Percentiles rank a stretch among this genome's conserved stretches.
Evolutionary conservation across 306 rosid genomes (phyloP).

Genomic region (Myrica gale): DNA sequence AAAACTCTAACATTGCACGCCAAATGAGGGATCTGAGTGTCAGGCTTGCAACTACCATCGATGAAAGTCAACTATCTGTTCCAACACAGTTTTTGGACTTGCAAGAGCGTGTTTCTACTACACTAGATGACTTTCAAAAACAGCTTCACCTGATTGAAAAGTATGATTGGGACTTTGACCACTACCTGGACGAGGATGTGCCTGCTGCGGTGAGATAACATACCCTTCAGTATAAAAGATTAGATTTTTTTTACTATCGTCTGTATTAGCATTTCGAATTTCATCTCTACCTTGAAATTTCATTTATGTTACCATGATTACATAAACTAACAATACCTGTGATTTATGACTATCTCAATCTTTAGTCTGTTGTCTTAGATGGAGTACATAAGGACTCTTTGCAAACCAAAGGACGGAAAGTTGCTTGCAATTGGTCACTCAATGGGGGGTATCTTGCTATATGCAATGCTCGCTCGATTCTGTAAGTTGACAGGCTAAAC

Average conservation of each 20-base stretch:
- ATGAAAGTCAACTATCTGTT: constrained; percentile 39
- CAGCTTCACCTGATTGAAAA: constrained; percentile 46
- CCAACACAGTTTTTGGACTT: constrained; percentile 43
- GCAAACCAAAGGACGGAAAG: constrained; percentile 77
- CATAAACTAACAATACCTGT: constrained; percentile 10
- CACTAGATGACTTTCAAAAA: constrained; percentile 53
- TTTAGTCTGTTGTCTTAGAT: constrained; percentile 42
- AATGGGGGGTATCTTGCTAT: constrained; percentile 93
- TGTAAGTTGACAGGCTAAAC: constrained; percentile 48
- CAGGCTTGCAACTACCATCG: constrained; percentile 40
- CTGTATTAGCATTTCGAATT: background rate
- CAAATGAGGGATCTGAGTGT: constrained; percentile 40
- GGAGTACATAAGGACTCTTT: constrained; percentile 69
- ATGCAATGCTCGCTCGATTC: constrained; percentile 66
- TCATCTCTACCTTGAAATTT: constrained; percentile 11
- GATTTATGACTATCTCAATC: constrained; percentile 18
- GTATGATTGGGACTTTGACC: constrained; percentile 86
- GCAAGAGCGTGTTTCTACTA: constrained; percentile 47
- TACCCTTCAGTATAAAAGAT: constrained; percentile 29
- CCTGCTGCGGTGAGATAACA: constrained; percentile 86
- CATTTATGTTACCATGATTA: background rate
- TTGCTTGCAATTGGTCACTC: constrained; percentile 88
- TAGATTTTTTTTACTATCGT: background rate
- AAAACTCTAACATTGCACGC: constrained; percentile 27
- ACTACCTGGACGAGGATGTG: constrained; percentile 80